Evolutionary conservation across 2,329 filamentous ascomycete species (phyloP), one percentile per base, ranked within the genome.

Genomic region (Fusarium siculi): DNA sequence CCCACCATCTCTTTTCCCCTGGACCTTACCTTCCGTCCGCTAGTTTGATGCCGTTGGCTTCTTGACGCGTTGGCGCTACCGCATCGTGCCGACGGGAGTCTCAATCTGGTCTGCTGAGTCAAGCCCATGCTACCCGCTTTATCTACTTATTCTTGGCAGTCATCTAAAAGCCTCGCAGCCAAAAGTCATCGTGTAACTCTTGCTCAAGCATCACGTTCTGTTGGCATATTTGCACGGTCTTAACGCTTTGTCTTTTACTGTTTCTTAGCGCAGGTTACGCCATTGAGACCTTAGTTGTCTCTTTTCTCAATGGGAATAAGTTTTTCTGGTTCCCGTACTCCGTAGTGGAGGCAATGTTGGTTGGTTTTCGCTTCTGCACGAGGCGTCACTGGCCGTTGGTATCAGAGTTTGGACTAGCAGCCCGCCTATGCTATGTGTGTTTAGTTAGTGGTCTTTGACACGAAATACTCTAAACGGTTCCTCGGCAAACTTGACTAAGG

Each of bases 281-380:
- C 40, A 40, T 43, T 44, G 36, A 25, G 28, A 36, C 54, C 56
- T 52, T 65, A 72, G 72, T 76, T 73, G 46, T 73, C 74, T 76
- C 74, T 76, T 76, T 56, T 67, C 72, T 54, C 65, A 53, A 36
- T 42, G 40, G 25, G 46, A 30, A 63, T 50, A 32, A 23, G 21
- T 28, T 39, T 36, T 18, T 44, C 25, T 40, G 37, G 50, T 39
- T 62, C 39, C 57, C 63, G 36, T 50, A 15, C 23, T 28, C 57
- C 63, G 36, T 50, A 15, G 28, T 28, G 40, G 40, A 50, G 34
- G 42, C 44, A 50, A 40, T 53, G 25, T 36, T 42, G 28, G 34
- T 42, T 63, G 28, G 34, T 42, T 63, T 58, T 25, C 18, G 63
- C 56, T 59, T 50, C 55, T 63, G 40, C 47, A 59, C 15, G 39